A percentile compares a stretch with the other conserved stretches of the same genome.
Conservation (phyloP, 139 green algal species). For the Asterochloris erici region DNA sequence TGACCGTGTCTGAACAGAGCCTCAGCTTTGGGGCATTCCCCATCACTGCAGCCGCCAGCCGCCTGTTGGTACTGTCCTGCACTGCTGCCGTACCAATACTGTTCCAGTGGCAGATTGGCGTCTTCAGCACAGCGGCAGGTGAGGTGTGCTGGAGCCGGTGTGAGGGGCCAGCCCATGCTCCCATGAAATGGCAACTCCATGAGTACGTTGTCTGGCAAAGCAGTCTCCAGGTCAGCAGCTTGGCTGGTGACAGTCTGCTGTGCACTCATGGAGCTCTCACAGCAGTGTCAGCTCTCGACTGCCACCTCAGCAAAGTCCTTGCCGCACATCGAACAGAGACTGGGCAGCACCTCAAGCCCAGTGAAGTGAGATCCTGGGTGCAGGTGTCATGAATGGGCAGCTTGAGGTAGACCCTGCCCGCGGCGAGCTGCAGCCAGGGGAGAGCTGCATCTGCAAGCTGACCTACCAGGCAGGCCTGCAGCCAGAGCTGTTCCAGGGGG, state of each 20-base stretch:
- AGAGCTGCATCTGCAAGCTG: slow-evolving; percentile 8
- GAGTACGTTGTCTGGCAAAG: no score
- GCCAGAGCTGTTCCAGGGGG: slow-evolving; percentile 11
- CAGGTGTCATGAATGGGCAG: not conserved
- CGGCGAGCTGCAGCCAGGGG: slow-evolving; percentile 14
- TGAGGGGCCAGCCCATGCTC: no score
- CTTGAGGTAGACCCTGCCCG: not conserved
- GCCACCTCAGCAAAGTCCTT: no score
- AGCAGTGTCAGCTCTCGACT: no score
- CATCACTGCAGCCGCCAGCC: not conserved
- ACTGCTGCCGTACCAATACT: not conserved
- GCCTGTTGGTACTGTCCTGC: not conserved
- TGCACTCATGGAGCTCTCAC: no score
- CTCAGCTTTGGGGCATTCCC: slow-evolving; percentile 6
- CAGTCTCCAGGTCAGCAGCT: no score
- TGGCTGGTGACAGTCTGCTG: no score
- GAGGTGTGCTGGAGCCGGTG: no score
- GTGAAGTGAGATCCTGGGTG: not conserved
- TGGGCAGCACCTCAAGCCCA: no score
- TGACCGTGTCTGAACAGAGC: slow-evolving; percentile 3
- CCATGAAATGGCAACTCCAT: no score
- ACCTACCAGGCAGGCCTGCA: slow-evolving; percentile 5
- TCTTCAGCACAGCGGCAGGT: not conserved
- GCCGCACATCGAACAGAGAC: no score
- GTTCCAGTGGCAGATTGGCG: not conserved